A percentile compares a stretch with the other conserved stretches of the same genome.
phyloP scores from a whole-genome alignment of 2,329 filamentous ascomycete species.

The Blumeriella jaapii region DNA sequence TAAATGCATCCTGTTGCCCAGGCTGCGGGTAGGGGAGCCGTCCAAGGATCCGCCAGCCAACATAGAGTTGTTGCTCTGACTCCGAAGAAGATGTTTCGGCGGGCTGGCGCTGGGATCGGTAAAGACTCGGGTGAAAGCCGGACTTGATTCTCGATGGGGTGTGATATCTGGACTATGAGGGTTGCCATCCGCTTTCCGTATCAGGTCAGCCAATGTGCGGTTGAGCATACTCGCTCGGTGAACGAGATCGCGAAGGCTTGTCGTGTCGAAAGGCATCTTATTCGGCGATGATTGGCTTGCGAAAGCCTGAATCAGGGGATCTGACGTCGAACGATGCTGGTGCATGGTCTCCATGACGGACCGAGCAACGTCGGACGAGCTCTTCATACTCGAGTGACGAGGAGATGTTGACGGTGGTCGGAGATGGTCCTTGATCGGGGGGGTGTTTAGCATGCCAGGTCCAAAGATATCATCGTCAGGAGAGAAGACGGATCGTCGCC shows the following conservation, averaged over 20 bases:
- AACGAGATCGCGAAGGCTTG: slow-evolving; percentile 55
- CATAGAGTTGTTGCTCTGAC: slow-evolving; percentile 42
- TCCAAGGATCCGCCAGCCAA: slow-evolving; percentile 41
- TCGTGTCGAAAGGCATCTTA: slow-evolving; percentile 55
- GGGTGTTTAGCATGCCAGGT: slow-evolving; percentile 18
- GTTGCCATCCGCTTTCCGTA: slow-evolving; percentile 46
- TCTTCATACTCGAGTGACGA: slow-evolving; percentile 22
- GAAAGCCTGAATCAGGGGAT: slow-evolving; percentile 27
- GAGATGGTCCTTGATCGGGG: slow-evolving; percentile 29
- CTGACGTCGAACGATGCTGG: slow-evolving; percentile 35
- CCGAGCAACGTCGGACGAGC: slow-evolving; percentile 39
- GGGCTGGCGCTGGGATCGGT: slow-evolving; percentile 48
- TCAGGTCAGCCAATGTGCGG: slow-evolving; percentile 46
- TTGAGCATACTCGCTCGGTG: slow-evolving; percentile 49
- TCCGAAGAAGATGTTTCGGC: slow-evolving; percentile 38
- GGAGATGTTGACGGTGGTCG: slow-evolving; percentile 15
- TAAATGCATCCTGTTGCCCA: slow-evolving; percentile 47
- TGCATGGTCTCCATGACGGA: slow-evolving; percentile 56
- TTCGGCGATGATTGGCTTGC: slow-evolving; percentile 29
- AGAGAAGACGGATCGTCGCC: slow-evolving; percentile 50
- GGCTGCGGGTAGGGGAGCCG: slow-evolving; percentile 38
- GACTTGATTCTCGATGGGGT: slow-evolving; percentile 44
- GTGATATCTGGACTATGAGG: slow-evolving; percentile 43
- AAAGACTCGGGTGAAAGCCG: slow-evolving; percentile 57
- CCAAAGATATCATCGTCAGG: slow-evolving; percentile 57